Conservation (phyloP, 371 early-diverging fungal genomes). For the Rhizopus sp. region DNA sequence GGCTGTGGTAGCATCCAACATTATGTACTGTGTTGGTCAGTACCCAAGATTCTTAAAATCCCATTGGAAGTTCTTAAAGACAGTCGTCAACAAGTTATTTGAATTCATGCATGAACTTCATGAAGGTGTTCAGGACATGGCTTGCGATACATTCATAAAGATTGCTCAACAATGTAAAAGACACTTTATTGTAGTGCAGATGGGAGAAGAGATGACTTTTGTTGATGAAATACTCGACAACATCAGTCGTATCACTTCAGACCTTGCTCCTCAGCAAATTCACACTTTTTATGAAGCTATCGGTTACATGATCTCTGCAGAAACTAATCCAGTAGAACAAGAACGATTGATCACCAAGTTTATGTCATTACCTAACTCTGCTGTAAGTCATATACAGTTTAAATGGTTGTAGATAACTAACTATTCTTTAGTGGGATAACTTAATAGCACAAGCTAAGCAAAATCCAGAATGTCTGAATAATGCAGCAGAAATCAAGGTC, state of each 20-base stretch:
- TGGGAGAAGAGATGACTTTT: slow-evolving; percentile 84
- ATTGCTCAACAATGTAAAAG: slow-evolving; percentile 96
- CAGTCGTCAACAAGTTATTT: slow-evolving; percentile 99
- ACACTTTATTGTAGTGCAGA: slow-evolving; percentile 91
- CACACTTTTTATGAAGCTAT: slow-evolving; percentile 97
- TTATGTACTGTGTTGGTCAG: slow-evolving; percentile 99
- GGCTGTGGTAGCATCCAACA: slow-evolving; percentile 99
- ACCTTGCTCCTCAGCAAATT: slow-evolving; percentile 89
- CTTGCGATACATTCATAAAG: slow-evolving; percentile 99
- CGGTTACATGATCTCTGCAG: slow-evolving; percentile 94
- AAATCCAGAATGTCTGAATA: slow-evolving; percentile 74
- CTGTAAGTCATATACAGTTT: slow-evolving; percentile 48
- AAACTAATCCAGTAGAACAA: slow-evolving; percentile 70
- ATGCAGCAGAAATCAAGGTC: slow-evolving; percentile 81
- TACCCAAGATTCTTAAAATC: slow-evolving; percentile 98
- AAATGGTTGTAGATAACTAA: not conserved
- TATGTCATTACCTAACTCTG: slow-evolving; percentile 88
- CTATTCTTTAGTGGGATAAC: slow-evolving; percentile 68
- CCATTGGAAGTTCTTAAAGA: slow-evolving; percentile 99
- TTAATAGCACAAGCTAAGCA: slow-evolving; percentile 75
- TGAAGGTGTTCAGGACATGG: slow-evolving; percentile 99
- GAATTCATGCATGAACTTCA: slow-evolving; percentile 99
- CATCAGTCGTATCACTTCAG: slow-evolving; percentile 81
- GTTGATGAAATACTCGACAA: slow-evolving; percentile 91
- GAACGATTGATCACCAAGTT: slow-evolving; percentile 80